These are phyloP conservation scores for Aspergillus ustus DNA, from an alignment of 2,329 filamentous ascomycete genomes.

Conservation along the genomic window DNA sequence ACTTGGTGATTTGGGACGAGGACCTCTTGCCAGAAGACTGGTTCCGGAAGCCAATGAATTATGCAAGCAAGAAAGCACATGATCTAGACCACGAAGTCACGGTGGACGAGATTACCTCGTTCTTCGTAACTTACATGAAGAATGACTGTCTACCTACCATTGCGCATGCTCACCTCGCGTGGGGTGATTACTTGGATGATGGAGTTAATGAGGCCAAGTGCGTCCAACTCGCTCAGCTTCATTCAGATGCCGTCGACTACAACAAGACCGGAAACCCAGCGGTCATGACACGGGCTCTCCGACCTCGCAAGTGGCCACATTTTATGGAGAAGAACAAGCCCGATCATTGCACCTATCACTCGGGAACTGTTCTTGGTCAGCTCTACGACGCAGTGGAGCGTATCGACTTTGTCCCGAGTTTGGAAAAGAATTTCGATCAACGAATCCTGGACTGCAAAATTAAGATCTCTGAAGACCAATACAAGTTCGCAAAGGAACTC, in stretches of 20 bases:
- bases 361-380: conserved; percentile 73
- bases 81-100: conserved; percentile 67
- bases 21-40: conserved; percentile 71
- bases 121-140: conserved; percentile 93
- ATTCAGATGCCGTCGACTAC: conserved; percentile 93
- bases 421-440: conserved; percentile 73
- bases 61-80: conserved; percentile 62
- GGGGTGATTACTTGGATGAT: conserved; percentile 65
- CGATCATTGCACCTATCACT: conserved; percentile 63
- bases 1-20: conserved; percentile 88
- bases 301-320: conserved; percentile 74
- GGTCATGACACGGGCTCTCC: conserved; percentile 64
- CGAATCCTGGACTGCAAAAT: conserved; percentile 70
- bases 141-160: conserved; percentile 81
- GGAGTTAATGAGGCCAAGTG: conserved; percentile 74
- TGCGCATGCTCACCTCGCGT: conserved; percentile 79
- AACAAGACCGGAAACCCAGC: conserved; percentile 86
- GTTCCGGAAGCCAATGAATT: conserved; percentile 80
- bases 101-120: conserved; percentile 74
- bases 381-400: conserved; percentile 78
- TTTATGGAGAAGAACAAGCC: conserved; percentile 76
- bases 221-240: conserved; percentile 75
- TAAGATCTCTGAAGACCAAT: conserved; percentile 56
- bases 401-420: conserved; percentile 74
- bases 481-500: conserved; percentile 66